A percentile compares a stretch with the other conserved stretches of the same genome.
phyloP scores from a whole-genome alignment of 2,329 filamentous ascomycete genomes.

The Monosporascus sp. region DNA sequence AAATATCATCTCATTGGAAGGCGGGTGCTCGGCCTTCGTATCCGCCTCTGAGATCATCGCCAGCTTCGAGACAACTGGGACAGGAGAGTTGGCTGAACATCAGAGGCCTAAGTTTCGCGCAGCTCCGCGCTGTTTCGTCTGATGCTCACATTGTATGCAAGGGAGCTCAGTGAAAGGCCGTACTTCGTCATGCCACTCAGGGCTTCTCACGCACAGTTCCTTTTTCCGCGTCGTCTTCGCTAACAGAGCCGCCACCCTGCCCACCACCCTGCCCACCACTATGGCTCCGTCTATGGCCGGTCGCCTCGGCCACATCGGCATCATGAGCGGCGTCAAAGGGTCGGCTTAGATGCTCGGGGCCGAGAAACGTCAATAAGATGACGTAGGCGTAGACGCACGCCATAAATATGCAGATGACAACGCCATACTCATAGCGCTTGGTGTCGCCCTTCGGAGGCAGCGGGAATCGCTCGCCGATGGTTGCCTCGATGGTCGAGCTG shows the following conservation, averaged over 20 bases:
- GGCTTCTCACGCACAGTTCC: conserved; percentile 11
- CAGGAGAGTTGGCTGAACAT: too few species aligned
- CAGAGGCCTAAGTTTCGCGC: too few species aligned
- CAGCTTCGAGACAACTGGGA: too few species aligned
- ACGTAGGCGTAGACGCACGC: conserved; percentile 67
- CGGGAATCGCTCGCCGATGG: conserved; percentile 69
- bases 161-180: too few species aligned
- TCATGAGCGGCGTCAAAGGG: conserved; percentile 48
- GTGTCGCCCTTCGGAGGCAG: conserved; percentile 50
- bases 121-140: too few species aligned
- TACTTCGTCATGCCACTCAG: conserved; percentile 4
- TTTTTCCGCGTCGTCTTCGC: conserved; percentile 24
- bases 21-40: too few species aligned
- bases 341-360: conserved; percentile 49
- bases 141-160: too few species aligned
- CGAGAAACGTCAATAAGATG: conserved; percentile 58
- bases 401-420: conserved; percentile 90
- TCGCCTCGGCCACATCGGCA: conserved; percentile 41
- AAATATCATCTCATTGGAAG: too few species aligned
- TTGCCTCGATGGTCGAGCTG: conserved; percentile 70
- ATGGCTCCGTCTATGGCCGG: conserved; percentile 30
- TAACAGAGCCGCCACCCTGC: conserved; percentile 10
- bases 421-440: conserved; percentile 66
- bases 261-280: conserved; percentile 13
- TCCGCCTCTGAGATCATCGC: too few species aligned